Base-by-base conservation (phyloP, 495 filamentous ascomycete species). In the Penicillium egyptiacum region DNA sequence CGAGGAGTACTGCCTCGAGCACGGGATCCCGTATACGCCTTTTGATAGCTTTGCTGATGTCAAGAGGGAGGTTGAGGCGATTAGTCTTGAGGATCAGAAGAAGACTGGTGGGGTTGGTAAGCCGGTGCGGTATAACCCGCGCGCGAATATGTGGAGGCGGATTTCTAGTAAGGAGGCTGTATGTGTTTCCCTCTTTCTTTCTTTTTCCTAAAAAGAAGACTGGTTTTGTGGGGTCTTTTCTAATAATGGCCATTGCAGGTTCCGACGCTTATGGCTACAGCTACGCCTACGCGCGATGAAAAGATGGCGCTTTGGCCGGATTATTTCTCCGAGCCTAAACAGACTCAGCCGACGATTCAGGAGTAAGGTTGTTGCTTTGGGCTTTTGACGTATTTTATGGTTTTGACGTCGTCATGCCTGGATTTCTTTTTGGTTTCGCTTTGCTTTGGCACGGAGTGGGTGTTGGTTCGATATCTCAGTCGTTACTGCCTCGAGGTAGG, bases 1-100 rank as follows among this genome's bases (percentile, higher is more conserved):
- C 2, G 88, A 90, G 66, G 83, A 88, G 65, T 86, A 89, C 70
- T 91, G 88, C 67, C 64, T 76, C 22, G 85, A 88, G 58, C 75
- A 88, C 66, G 73, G 77, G 22, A 86, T 90, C 46, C 28, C 79
- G 7, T 86, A 86, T 66, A 83, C 82, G 26, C 71, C 84, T 0
- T 89, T 86, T 63, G 83, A 88, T 57, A 86, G 81, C 0, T 89
- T 90, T 62, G 73, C 81, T 12, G 87, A 88, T 68, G 83, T 91
- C 62, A 83, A 88, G 74, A 68, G 62, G 8, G 86, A 88, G 66
- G 76, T 89, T 50, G 70, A 80, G 69, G 75, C 68, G 39, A 84
- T 91, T 59, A 77, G 76, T 26, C 70, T 74, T 57, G 80, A 87
- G 59, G 86, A 89, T 58, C 74, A 85, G 61, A 68, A 79, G 65